These are phyloP conservation scores for Sclerotinia subarctica DNA, from an alignment of 2,329 filamentous ascomycete genomes.

Conservation along the genomic window DNA sequence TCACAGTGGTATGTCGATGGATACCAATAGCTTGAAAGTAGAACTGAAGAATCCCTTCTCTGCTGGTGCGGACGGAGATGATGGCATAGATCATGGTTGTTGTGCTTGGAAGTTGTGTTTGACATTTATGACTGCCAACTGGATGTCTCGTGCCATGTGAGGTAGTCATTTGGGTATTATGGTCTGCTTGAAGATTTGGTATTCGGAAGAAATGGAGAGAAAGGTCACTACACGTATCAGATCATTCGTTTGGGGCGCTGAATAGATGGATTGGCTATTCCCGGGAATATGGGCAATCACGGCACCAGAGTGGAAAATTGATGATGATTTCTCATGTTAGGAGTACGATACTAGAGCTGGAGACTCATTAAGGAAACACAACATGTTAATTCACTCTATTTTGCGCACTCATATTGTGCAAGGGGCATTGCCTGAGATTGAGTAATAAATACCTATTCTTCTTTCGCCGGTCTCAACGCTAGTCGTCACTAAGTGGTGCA, in stretches of 20 bases:
- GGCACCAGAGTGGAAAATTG: background rate
- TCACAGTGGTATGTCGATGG: background rate
- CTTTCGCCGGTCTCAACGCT: background rate
- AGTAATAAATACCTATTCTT: background rate
- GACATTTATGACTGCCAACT: background rate
- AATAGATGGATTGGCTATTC: background rate
- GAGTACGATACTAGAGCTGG: too few species aligned
- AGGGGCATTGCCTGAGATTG: background rate
- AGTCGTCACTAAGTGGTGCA: background rate
- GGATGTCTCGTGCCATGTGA: slow-evolving; percentile 15
- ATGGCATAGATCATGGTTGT: background rate
- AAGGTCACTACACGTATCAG: background rate
- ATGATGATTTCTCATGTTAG: background rate
- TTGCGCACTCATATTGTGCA: too few species aligned
- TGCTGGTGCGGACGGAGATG: background rate
- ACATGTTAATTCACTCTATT: background rate
- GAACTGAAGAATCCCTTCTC: background rate
- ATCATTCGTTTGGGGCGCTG: background rate
- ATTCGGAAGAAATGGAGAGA: background rate
- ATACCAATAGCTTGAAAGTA: background rate
- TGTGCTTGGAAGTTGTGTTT: slow-evolving; percentile 12
- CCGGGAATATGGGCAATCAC: too few species aligned
- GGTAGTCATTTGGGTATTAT: too few species aligned
- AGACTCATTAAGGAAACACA: background rate
- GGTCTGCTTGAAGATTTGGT: background rate